phyloP scores from a whole-genome alignment of 768 basidiomycete species.

The Cyclocybe cylindracea region DNA sequence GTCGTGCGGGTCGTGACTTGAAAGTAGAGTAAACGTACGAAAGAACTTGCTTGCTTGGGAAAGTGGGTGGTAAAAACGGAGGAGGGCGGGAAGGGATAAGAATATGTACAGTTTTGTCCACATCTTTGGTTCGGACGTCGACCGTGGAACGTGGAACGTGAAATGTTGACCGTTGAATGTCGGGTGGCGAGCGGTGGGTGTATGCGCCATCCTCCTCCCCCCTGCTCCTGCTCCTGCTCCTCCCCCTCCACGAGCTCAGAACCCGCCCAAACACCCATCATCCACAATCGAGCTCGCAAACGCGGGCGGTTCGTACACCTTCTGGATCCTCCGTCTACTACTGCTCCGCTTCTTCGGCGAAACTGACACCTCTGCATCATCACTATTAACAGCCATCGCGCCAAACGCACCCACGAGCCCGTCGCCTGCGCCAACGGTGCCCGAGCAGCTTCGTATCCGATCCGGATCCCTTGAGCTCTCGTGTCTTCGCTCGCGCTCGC shows the following conservation, averaged over 20 bases:
- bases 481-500: conserved; percentile 29
- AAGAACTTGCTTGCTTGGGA: too few species aligned
- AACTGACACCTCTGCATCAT: too few species aligned
- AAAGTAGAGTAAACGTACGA: too few species aligned
- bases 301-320: conserved; percentile 12
- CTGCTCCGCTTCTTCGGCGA: conserved; percentile 16
- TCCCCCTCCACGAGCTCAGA: conserved; percentile 28
- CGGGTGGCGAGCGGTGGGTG: too few species aligned
- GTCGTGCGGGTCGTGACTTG: too few species aligned
- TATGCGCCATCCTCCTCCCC: conserved; percentile 14
- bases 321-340: conserved; percentile 4
- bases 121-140: too few species aligned
- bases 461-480: conserved; percentile 36
- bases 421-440: conserved; percentile 8
- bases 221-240: conserved; percentile 17
- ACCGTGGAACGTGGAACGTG: too few species aligned
- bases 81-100: too few species aligned
- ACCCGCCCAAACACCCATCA: conserved; percentile 47
- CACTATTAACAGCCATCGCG: conserved; percentile 7
- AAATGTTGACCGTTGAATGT: too few species aligned
- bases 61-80: too few species aligned
- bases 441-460: conserved; percentile 42
- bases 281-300: conserved; percentile 28
- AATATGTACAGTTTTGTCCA: too few species aligned
- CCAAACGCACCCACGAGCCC: conserved; percentile 10